These are phyloP conservation scores for Rhizopogon roseolus DNA, from an alignment of 768 basidiomycete genomes.

Conservation along the genomic window DNA sequence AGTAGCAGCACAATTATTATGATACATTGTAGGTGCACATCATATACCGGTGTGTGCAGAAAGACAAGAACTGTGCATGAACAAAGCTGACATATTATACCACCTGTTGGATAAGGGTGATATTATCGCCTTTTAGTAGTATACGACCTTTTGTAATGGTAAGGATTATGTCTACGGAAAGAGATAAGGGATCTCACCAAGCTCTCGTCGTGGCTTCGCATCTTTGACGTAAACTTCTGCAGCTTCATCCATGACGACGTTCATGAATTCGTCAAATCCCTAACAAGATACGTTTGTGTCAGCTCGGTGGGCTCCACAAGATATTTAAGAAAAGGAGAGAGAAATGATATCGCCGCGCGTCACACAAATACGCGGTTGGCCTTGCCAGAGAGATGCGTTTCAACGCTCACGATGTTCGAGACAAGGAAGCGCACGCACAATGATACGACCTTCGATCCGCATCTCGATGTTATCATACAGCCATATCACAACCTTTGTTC, in stretches of 20 bases:
- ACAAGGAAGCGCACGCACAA: slow-evolving; percentile 55
- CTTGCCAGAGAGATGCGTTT: slow-evolving; percentile 34
- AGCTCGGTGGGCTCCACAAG: slow-evolving; percentile 13
- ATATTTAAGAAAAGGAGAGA: slow-evolving; percentile 6
- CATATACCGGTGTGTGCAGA: slow-evolving; percentile 6
- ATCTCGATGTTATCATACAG: slow-evolving; percentile 96
- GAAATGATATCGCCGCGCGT: slow-evolving; percentile 3
- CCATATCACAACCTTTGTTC: slow-evolving; percentile 87
- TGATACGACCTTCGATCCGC: slow-evolving; percentile 93
- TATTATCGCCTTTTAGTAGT: slow-evolving; percentile 95
- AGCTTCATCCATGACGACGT: slow-evolving; percentile 91
- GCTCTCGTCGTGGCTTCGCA: slow-evolving; percentile 74
- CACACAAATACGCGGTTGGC: slow-evolving; percentile 16
- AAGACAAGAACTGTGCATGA: slow-evolving; percentile 10
- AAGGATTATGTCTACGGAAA: slow-evolving; percentile 2
- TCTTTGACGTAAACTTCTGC: slow-evolving; percentile 90
- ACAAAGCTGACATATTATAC: slow-evolving; percentile 16
- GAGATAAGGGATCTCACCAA: slow-evolving; percentile 53
- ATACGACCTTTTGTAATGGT: slow-evolving; percentile 65
- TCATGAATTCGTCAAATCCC: slow-evolving; percentile 99
- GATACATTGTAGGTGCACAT: slow-evolving; percentile 14
- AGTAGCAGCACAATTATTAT: slow-evolving; percentile 9
- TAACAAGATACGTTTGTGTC: slow-evolving; percentile 27
- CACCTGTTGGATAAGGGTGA: slow-evolving; percentile 89
- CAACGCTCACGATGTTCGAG: slow-evolving; percentile 31